Percentiles rank a stretch among this genome's conserved stretches.
Evolutionary conservation across 1,139 yeast species (phyloP).

Genomic region (Taphrina populina): DNA sequence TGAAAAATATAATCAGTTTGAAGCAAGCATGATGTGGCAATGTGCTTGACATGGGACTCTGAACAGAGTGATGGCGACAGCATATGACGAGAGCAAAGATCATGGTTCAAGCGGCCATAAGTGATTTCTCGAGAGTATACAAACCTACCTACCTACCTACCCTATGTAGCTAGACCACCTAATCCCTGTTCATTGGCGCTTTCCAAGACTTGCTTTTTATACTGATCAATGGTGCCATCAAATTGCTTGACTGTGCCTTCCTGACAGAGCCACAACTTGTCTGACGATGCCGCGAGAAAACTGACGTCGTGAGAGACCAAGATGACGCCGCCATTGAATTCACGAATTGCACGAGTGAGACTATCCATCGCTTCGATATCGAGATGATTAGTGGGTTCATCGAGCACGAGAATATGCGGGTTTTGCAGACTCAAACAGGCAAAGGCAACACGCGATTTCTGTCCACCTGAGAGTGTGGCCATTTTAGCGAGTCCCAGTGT

Average conservation of each 20-base stretch:
- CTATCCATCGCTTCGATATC: slow-evolving; percentile 99
- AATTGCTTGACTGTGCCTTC: slow-evolving; percentile 74
- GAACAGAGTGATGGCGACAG: no score
- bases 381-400: slow-evolving; percentile 98
- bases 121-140: neutral
- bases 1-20: no score
- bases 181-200: slow-evolving; percentile 30
- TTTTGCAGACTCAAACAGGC: slow-evolving; percentile 86
- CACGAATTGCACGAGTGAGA: slow-evolving; percentile 77
- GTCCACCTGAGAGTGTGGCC: slow-evolving; percentile 92
- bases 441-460: slow-evolving; percentile 95
- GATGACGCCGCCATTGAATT: slow-evolving; percentile 89
- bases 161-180: slow-evolving; percentile 28
- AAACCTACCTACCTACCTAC: neutral
- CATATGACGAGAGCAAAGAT: no score
- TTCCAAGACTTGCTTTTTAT: slow-evolving; percentile 78
- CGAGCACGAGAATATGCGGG: slow-evolving; percentile 93
- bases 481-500: slow-evolving; percentile 88
- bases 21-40: no score
- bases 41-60: no score
- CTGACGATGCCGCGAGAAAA: slow-evolving; percentile 81
- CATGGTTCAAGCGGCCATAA: no score
- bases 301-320: slow-evolving; percentile 98
- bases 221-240: slow-evolving; percentile 80
- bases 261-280: slow-evolving; percentile 94